Conservation (phyloP, 2,329 filamentous ascomycete genomes). For the Fusarium sarcochroum region DNA sequence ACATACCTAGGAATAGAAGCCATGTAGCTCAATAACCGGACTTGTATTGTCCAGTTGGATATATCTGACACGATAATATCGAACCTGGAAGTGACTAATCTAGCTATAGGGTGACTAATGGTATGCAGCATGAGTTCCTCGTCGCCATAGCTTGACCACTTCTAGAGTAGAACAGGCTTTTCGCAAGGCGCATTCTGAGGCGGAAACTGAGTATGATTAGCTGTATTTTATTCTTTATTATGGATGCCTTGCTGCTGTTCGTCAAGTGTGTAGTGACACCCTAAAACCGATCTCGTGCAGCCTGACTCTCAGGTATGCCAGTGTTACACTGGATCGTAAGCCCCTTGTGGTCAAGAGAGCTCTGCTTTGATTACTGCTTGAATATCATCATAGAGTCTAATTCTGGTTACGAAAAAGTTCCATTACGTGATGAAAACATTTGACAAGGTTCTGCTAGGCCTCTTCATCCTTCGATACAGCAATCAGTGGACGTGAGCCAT, state of each 20-base stretch:
- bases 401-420: neutral
- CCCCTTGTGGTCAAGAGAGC: neutral
- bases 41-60: neutral
- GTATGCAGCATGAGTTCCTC: neutral
- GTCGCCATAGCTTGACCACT: constrained; percentile 3
- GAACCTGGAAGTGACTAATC: neutral
- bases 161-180: constrained; percentile 33
- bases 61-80: too few relatives aligned
- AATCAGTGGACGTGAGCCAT: too few relatives aligned
- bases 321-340: constrained; percentile 9
- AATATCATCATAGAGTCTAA: neutral
- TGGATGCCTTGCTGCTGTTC: constrained; percentile 18
- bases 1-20: neutral
- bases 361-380: neutral
- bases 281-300: constrained; percentile 17
- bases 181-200: constrained; percentile 20
- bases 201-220: constrained; percentile 17
- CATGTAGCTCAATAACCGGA: neutral
- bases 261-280: constrained; percentile 27
- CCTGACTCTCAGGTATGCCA: constrained; percentile 12
- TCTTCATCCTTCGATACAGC: neutral
- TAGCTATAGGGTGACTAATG: neutral
- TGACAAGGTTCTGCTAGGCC: constrained; percentile 1
- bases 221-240: constrained; percentile 12
- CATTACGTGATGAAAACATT: neutral